Evolutionary conservation across 164 flowering plant genomes (phyloP).

Genomic region (Platanus orientalis): DNA sequence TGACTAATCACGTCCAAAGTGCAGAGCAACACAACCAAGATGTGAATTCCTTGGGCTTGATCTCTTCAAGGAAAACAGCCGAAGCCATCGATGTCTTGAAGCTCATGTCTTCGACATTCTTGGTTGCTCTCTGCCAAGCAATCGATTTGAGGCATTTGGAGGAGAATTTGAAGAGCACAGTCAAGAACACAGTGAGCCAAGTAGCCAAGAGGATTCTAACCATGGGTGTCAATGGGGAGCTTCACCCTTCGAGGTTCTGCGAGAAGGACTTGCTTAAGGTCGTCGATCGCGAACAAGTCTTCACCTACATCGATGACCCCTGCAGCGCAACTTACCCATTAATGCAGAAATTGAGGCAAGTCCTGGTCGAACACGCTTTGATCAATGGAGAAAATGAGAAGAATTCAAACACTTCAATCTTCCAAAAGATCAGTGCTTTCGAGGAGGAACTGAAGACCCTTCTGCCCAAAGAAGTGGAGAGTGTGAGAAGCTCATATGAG

Average conservation of each 20-base stretch:
- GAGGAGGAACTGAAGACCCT: constrained; percentile 39
- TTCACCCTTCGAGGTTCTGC: constrained; percentile 37
- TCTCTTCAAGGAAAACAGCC: constrained; percentile 42
- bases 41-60: constrained; percentile 46
- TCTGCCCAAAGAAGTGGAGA: constrained; percentile 40
- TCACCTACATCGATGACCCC: constrained; percentile 42
- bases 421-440: constrained; percentile 30
- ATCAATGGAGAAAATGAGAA: constrained; percentile 18
- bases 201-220: constrained; percentile 30
- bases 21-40: constrained; percentile 46
- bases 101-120: constrained; percentile 44
- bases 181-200: constrained; percentile 37
- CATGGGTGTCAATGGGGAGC: constrained; percentile 30
- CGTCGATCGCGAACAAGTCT: constrained; percentile 33
- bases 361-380: constrained; percentile 39
- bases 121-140: constrained; percentile 48
- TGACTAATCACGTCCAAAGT: constrained; percentile 41
- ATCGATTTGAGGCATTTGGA: constrained; percentile 46
- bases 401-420: constrained; percentile 23
- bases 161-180: constrained; percentile 37
- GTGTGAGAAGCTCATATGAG: constrained; percentile 17
- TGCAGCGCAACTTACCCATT: constrained; percentile 33
- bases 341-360: constrained; percentile 44
- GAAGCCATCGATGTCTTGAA: constrained; percentile 45
- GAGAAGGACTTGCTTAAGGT: constrained; percentile 44